These are phyloP conservation scores for Capillidium heterosporum DNA, from an alignment of 371 early-diverging fungal genomes.

Conservation along the genomic window DNA sequence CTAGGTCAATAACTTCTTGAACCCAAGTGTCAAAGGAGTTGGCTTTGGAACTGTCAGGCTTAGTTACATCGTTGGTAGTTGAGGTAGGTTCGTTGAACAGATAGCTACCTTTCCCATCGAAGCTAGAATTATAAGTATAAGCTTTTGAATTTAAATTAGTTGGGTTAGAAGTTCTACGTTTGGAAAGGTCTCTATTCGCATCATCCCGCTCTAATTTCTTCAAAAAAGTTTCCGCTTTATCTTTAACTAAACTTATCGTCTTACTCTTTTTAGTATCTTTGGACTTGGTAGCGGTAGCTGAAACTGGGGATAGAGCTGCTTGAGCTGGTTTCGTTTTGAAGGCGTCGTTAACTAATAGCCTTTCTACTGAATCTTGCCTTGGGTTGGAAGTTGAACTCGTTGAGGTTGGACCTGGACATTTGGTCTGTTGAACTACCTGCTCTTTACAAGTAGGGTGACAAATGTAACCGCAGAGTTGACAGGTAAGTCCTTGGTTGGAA, in stretches of 20 bases:
- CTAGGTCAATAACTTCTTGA: neutral
- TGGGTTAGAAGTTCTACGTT: too few relatives aligned
- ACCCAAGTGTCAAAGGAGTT: neutral
- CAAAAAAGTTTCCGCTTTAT: too few relatives aligned
- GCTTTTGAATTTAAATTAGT: too few relatives aligned
- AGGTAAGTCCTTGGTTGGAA: conserved; percentile 6
- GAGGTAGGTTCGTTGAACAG: neutral
- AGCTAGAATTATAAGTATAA: too few relatives aligned
- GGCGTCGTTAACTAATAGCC: neutral
- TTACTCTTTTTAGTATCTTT: too few relatives aligned
- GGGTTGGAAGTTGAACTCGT: neutral
- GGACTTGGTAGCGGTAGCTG: neutral
- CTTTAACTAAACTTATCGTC: too few relatives aligned
- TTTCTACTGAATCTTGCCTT: neutral
- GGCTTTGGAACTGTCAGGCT: neutral
- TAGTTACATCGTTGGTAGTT: neutral
- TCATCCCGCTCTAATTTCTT: too few relatives aligned
- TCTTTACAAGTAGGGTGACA: neutral
- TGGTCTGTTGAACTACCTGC: neutral
- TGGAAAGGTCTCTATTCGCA: too few relatives aligned
- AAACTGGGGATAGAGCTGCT: neutral
- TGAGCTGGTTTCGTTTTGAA: neutral
- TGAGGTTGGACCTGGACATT: neutral
- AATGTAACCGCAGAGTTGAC: conserved; percentile 6
- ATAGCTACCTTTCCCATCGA: too few relatives aligned